Conservation (phyloP, 2,329 filamentous ascomycete genomes). For the Monosporascus sp. region DNA sequence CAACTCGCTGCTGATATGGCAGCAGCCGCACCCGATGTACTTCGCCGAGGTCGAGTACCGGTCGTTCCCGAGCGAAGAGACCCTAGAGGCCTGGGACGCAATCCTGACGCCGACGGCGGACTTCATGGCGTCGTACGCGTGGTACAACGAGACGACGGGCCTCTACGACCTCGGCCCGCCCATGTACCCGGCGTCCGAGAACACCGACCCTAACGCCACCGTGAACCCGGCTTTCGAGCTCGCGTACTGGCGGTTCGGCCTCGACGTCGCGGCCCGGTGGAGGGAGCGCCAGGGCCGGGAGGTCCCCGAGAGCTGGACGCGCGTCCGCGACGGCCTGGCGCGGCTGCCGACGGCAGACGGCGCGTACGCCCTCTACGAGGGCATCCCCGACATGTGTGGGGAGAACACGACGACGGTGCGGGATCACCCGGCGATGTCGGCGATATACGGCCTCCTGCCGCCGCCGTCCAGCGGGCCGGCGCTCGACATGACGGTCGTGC, state of each 20-base stretch:
- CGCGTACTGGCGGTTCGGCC: constrained; percentile 57
- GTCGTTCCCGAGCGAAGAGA: constrained; percentile 35
- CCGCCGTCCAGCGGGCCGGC: constrained; percentile 29
- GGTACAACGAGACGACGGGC: constrained; percentile 44
- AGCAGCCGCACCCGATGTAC: constrained; percentile 57
- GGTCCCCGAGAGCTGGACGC: constrained; percentile 40
- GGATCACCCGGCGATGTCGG: constrained; percentile 39
- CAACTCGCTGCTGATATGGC: constrained; percentile 57
- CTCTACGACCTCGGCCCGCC: constrained; percentile 46
- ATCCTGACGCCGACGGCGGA: constrained; percentile 48
- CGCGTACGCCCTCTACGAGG: constrained; percentile 52
- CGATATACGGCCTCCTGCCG: constrained; percentile 38
- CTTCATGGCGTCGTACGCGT: constrained; percentile 56
- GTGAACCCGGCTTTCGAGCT: constrained; percentile 56
- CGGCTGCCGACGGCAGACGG: constrained; percentile 44
- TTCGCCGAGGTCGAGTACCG: constrained; percentile 54
- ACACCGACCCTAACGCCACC: constrained; percentile 51
- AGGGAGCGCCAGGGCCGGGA: constrained; percentile 40
- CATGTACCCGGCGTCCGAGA: constrained; percentile 46
- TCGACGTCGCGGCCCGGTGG: constrained; percentile 50
- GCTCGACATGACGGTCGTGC: constrained; percentile 30
- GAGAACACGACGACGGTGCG: constrained; percentile 30
- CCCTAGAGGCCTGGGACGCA: constrained; percentile 47
- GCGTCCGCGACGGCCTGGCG: constrained; percentile 47
- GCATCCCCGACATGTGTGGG: constrained; percentile 38